A percentile compares a stretch with the other conserved stretches of the same genome.
These are phyloP conservation scores for Tuber calosporum DNA, from an alignment of 495 filamentous ascomycete genomes.

Conservation along the genomic window DNA sequence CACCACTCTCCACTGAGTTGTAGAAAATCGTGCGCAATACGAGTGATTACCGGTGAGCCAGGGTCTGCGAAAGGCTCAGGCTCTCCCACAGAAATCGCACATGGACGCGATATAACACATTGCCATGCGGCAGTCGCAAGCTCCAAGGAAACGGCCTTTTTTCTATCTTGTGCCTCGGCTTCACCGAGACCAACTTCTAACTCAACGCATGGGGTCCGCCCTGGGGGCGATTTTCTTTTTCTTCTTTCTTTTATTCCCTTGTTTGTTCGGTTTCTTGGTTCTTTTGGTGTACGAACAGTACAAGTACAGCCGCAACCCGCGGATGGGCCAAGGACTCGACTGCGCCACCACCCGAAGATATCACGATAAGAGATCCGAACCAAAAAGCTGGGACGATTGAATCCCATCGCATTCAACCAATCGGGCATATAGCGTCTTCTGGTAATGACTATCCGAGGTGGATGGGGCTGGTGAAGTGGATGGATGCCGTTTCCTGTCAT, in stretches of 20 bases:
- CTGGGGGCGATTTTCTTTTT: neutral
- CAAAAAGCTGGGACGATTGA: neutral
- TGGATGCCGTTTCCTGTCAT: neutral
- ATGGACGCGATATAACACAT: neutral
- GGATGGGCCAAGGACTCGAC: neutral
- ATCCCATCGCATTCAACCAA: neutral
- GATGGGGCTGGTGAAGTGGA: neutral
- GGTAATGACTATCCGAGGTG: neutral
- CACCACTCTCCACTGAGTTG: neutral
- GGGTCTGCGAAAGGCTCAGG: neutral
- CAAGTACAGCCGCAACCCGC: neutral
- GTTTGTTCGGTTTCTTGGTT: neutral
- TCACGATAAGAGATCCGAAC: constrained; percentile 2
- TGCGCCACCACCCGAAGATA: neutral
- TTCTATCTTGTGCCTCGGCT: neutral
- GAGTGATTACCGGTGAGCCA: neutral
- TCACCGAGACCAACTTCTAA: neutral
- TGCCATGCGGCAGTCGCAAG: neutral
- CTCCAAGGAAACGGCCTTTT: neutral
- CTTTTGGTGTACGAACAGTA: neutral
- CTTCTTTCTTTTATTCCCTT: neutral
- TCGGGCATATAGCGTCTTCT: neutral
- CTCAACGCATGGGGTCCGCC: neutral
- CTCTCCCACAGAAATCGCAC: neutral
- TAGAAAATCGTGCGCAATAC: neutral